Evolutionary conservation across 2,329 filamentous ascomycete genomes (phyloP).

Genomic region (Arthrobotrys megalospora): DNA sequence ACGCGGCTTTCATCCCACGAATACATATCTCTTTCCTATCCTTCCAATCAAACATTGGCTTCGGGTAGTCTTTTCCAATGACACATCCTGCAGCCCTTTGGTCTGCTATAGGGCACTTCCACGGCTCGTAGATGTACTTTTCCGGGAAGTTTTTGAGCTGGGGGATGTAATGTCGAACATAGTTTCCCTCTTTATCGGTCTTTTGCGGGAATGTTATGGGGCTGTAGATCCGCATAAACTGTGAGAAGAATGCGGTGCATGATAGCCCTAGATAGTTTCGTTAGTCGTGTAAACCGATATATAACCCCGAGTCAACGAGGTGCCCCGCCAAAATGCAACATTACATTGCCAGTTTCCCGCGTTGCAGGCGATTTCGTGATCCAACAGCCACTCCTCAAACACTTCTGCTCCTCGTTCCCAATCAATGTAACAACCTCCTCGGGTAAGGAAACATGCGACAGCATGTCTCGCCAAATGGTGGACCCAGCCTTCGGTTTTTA

Average conservation of each 20-base stretch:
- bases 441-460: constrained; percentile 85
- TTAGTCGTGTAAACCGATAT: neutral
- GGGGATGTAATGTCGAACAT: constrained; percentile 78
- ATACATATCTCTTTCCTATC: constrained; percentile 76
- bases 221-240: constrained; percentile 80
- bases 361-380: constrained; percentile 82
- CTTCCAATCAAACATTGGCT: constrained; percentile 83
- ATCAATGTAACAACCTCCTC: constrained; percentile 82
- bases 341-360: constrained; percentile 80
- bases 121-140: constrained; percentile 85
- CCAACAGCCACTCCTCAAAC: constrained; percentile 82
- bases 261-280: constrained; percentile 71
- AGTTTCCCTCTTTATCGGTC: constrained; percentile 79
- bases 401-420: constrained; percentile 86
- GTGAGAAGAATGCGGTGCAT: constrained; percentile 81
- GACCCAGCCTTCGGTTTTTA: constrained; percentile 81
- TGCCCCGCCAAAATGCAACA: constrained; percentile 60
- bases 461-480: constrained; percentile 83
- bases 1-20: constrained; percentile 79
- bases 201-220: constrained; percentile 81
- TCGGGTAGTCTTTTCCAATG: constrained; percentile 78
- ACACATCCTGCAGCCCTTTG: constrained; percentile 79
- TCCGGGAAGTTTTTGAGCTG: constrained; percentile 75
- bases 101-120: constrained; percentile 79
- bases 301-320: neutral